phyloP scores from a whole-genome alignment of 2,329 filamentous ascomycete genomes.

The Xylariaceae sp. region DNA sequence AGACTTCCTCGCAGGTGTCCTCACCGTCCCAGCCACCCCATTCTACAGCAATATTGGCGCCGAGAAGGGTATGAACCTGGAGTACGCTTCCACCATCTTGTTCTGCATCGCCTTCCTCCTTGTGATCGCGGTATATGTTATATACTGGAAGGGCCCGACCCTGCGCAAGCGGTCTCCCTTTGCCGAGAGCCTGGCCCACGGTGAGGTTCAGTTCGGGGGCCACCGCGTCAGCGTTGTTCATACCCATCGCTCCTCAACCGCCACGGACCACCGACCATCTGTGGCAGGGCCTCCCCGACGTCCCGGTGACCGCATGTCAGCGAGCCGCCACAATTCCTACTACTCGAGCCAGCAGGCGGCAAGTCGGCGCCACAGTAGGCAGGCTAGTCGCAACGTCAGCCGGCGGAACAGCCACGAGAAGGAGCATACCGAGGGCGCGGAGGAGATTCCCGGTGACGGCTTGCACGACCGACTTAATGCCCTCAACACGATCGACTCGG shows the following conservation, averaged over 20 bases:
- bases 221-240: conserved; percentile 19
- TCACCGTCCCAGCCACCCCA: conserved; percentile 63
- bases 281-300: conserved; percentile 15
- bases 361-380: conserved; percentile 29
- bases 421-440: conserved; percentile 15
- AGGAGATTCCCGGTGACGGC: conserved; percentile 16
- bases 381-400: conserved; percentile 24
- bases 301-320: conserved; percentile 24
- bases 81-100: conserved; percentile 59
- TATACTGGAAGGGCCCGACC: conserved; percentile 59
- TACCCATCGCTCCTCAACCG: conserved; percentile 19
- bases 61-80: conserved; percentile 50
- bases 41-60: conserved; percentile 52
- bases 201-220: conserved; percentile 22
- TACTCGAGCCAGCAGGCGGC: conserved; percentile 30
- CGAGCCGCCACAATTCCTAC: conserved; percentile 33
- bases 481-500: conserved; percentile 27
- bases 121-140: conserved; percentile 56
- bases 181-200: conserved; percentile 61
- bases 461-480: conserved; percentile 26
- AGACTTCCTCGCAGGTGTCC: conserved; percentile 67
- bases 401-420: conserved; percentile 28
- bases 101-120: conserved; percentile 54
- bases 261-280: conserved; percentile 8
- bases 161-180: conserved; percentile 57